Percentiles rank a stretch among this genome's conserved stretches.
phyloP scores from a whole-genome alignment of 78 protist genomes.

The Tieghemostelium lacteum region DNA sequence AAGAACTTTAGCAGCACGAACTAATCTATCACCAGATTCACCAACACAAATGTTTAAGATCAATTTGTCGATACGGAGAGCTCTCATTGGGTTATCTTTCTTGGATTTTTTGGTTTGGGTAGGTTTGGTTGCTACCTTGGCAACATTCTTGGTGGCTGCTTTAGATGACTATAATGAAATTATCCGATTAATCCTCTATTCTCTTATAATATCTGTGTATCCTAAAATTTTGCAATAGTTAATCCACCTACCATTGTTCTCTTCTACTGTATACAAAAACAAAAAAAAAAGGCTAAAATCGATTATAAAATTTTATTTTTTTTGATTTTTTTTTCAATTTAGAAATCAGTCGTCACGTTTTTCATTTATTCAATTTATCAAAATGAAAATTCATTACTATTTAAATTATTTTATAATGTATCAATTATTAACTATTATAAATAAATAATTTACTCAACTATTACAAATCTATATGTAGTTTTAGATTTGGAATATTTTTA shows the following conservation, averaged over 20 bases:
- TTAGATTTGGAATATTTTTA: too few species aligned
- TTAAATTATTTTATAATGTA: too few species aligned
- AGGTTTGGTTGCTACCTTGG: constrained; percentile 67
- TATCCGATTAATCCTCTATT: neutral
- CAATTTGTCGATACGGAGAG: constrained; percentile 96
- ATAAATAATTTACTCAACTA: too few species aligned
- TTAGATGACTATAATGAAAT: neutral
- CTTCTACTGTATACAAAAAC: too few species aligned
- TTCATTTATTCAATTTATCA: neutral
- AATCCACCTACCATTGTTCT: too few species aligned
- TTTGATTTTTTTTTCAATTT: neutral
- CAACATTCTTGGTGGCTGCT: constrained; percentile 54
- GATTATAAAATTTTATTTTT: neutral
- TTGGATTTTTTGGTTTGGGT: constrained; percentile 28
- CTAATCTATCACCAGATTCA: constrained; percentile 98
- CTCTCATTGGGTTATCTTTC: constrained; percentile 91
- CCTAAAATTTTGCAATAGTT: neutral
- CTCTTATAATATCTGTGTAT: neutral
- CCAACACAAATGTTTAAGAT: constrained; percentile 99
- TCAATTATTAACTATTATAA: too few species aligned
- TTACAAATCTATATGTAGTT: too few species aligned
- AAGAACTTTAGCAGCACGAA: constrained; percentile 99
- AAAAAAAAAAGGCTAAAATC: neutral
- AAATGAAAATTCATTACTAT: neutral
- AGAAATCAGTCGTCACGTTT: neutral